Evolutionary conservation across 2,329 filamentous ascomycete genomes (phyloP).

Genomic region (Phialocephala subalpina): DNA sequence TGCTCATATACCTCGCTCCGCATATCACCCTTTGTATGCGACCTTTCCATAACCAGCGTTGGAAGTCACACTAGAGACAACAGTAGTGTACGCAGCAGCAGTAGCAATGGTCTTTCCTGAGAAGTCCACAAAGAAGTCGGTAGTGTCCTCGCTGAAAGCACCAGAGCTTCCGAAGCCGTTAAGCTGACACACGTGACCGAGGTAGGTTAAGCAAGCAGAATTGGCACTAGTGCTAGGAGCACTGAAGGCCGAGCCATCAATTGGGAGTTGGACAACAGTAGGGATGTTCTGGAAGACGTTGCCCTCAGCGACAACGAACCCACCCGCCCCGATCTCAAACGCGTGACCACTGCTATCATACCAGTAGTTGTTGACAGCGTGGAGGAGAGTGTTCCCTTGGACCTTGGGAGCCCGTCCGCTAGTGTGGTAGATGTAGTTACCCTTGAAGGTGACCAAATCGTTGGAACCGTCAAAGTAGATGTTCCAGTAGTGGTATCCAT

Average conservation of each 20-base stretch:
- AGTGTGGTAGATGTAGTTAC: slow-evolving; percentile 54
- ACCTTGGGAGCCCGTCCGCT: slow-evolving; percentile 54
- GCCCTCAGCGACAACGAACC: slow-evolving; percentile 52
- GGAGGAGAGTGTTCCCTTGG: slow-evolving; percentile 47
- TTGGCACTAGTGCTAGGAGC: slow-evolving; percentile 34
- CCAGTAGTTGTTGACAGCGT: slow-evolving; percentile 55
- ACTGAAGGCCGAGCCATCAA: slow-evolving; percentile 27
- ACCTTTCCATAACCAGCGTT: slow-evolving; percentile 20
- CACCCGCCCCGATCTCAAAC: slow-evolving; percentile 49
- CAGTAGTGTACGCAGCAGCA: slow-evolving; percentile 31
- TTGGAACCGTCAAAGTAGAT: slow-evolving; percentile 50
- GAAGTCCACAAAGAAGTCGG: slow-evolving; percentile 43
- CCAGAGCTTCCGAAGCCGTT: slow-evolving; percentile 42
- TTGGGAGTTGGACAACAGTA: slow-evolving; percentile 38
- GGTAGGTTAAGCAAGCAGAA: slow-evolving; percentile 29
- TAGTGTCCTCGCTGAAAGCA: slow-evolving; percentile 39
- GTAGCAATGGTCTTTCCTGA: slow-evolving; percentile 42
- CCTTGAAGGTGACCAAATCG: slow-evolving; percentile 52
- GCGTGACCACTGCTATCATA: slow-evolving; percentile 52
- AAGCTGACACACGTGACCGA: slow-evolving; percentile 34
- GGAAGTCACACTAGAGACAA: slow-evolving; percentile 9
- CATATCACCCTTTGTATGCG: too few species aligned
- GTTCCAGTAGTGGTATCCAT: slow-evolving; percentile 56
- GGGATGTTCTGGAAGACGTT: slow-evolving; percentile 54
- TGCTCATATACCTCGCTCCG: too few species aligned